Base-by-base conservation (phyloP, 2,329 filamentous ascomycete species). In the Arthrobotrys conoides region DNA sequence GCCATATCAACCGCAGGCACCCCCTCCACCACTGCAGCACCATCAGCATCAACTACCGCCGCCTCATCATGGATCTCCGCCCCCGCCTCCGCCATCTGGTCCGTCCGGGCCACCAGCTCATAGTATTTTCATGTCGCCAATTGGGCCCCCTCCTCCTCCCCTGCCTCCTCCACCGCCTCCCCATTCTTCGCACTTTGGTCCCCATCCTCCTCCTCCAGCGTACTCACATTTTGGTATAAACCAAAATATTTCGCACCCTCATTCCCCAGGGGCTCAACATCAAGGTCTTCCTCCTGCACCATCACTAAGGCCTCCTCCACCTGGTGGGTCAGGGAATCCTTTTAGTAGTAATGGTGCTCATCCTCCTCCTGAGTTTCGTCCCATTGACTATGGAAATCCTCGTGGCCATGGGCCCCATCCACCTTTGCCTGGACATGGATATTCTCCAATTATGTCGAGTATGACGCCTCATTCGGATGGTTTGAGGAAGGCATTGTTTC, bases 281-380 rank as follows among this genome's bases (percentile, higher is more conserved):
- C 61, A 70, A 12, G 51, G 48, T 33, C 67, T 67, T n/a, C 38
- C 67, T 30, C 67, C 67, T 14, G 67, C 73, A 46, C 67, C 67
- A n/a, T 2, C 49, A 30, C 66, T 44, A n/a, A 41, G 57, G 22
- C 57, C 59, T 53, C 72, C 49, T 18, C 59, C 51, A 36, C 30
- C 51, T 55, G 20, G 33, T 55, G 73, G 67, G 18, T 48, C 67
- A 63, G 73, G 73, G 2, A 77, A 77, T 57, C 73, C 73, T 3
- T 77, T 77, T 55, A 77, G 73, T 64, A 57, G 73, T 67, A 77
- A 77, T 68, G 73, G 73, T 14, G 24, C 67, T 38, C 67, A 77
- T 41, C 72, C 65, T 14, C 72, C 72, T 44, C 73, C 73, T 49
- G 73, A 77, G 44, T 77, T 77, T 51, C 73, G 73, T 44, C 67